A percentile compares a stretch with the other conserved stretches of the same genome.
These are phyloP conservation scores for Trebouxia sp. DNA, from an alignment of 139 green algal genomes.

Conservation along the genomic window DNA sequence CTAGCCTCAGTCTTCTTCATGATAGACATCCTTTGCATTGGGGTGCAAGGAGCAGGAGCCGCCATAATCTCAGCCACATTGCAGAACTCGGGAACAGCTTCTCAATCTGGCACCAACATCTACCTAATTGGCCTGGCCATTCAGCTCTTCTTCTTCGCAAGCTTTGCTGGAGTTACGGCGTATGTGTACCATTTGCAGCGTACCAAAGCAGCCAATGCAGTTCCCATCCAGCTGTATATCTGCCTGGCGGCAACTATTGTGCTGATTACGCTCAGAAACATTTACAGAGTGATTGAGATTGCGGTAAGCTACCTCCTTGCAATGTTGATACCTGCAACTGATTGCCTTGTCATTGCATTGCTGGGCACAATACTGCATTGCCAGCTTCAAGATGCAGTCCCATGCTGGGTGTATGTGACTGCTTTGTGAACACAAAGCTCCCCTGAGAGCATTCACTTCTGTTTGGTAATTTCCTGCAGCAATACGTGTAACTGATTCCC, in stretches of 20 bases:
- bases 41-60: background rate
- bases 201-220: background rate
- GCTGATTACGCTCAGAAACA: background rate
- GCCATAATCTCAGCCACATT: background rate
- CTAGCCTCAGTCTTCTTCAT: background rate
- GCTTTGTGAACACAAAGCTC: no score
- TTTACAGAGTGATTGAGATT: background rate
- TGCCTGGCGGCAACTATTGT: background rate
- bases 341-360: no score
- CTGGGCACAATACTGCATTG: no score
- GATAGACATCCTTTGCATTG: constrained; percentile 18
- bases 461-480: no score
- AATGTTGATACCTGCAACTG: no score
- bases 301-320: background rate
- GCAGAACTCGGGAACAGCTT: background rate
- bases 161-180: background rate
- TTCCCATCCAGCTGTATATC: background rate
- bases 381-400: no score
- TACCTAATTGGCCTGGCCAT: background rate
- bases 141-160: constrained; percentile 18
- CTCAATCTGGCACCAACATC: background rate
- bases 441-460: no score
- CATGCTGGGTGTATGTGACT: no score
- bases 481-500: no score
- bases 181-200: constrained; percentile 6